Evolutionary conservation across 2,329 filamentous ascomycete genomes (phyloP), one percentile per base, ranked within the genome.

Genomic region (Penicillium hordei): DNA sequence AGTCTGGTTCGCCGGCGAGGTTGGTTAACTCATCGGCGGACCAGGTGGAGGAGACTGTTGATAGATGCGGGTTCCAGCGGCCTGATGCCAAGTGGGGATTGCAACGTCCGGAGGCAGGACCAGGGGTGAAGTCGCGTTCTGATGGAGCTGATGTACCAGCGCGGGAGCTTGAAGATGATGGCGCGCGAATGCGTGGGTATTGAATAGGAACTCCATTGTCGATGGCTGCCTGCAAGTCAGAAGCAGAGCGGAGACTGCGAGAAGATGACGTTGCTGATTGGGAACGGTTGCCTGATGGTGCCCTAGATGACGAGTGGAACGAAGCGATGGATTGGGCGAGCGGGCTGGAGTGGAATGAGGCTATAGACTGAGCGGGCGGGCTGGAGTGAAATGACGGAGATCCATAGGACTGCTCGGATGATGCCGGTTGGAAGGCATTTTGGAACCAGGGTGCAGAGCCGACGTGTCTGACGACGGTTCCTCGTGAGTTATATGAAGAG

Each of bases 1-100:
- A 60, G 19, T 68, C 61, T 38, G 60, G 64, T 13, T 64, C 62
- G 6, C 66, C 61, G n/a, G 68, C 66, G 13, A 65, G 64, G 53
- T 69, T 67, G 19, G 67, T 55, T 54, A 69, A 57, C 55, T 68
- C 69, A 50, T 76, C 73, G 15, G 68, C 71, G 13, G 75, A 76
- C 69, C 70, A 74, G 55, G 75, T 73, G 19, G 79, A 80, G 2
- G 75, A 75, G 5, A 80, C 75, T 9, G 76, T 76, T 13, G 78
- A 80, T 25, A 81, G 66, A 44, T 76, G 74, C 48, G 75, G 75
- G 53, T 75, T 75, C 68, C 76, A 77, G 52, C 71, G 72, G 21
- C 72, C 68, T 15, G 71, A 69, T 15, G 53, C 53, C 21, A 55
- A 10, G 38, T 51, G 46, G 8, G 53, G 53, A 8, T 55, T 55